Evolutionary conservation across 1,139 yeast species (phyloP).

Genomic region (Blastobotrys indianensis): DNA sequence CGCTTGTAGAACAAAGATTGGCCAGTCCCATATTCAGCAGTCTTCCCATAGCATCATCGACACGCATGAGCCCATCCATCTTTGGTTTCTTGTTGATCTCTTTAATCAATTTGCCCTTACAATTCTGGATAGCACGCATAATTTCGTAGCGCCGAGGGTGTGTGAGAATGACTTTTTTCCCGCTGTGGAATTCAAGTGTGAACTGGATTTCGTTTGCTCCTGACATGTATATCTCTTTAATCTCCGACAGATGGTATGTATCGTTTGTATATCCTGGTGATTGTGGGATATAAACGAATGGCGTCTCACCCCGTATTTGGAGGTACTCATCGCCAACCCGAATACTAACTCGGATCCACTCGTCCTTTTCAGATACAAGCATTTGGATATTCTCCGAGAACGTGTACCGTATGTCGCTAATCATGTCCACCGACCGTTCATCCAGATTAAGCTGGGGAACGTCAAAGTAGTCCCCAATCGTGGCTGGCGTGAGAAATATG

Average conservation of each 20-base stretch:
- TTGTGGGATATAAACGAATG: slow-evolving; percentile 44
- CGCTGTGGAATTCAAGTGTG: slow-evolving; percentile 43
- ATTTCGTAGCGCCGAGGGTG: slow-evolving; percentile 23
- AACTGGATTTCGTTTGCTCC: slow-evolving; percentile 54
- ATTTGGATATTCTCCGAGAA: slow-evolving; percentile 16
- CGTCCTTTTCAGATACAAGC: slow-evolving; percentile 7
- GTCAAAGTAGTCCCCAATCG: slow-evolving; percentile 21
- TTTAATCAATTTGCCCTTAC: slow-evolving; percentile 21
- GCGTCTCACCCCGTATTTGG: slow-evolving; percentile 42
- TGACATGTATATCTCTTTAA: slow-evolving; percentile 45
- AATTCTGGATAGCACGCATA: slow-evolving; percentile 24
- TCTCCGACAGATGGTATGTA: slow-evolving; percentile 27
- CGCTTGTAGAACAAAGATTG: slow-evolving; percentile 57
- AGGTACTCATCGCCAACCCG: slow-evolving; percentile 67
- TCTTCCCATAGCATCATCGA: slow-evolving; percentile 26
- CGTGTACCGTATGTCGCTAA: slow-evolving; percentile 22
- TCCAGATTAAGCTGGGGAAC: slow-evolving; percentile 22
- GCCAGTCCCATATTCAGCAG: slow-evolving; percentile 60
- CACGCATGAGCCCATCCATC: slow-evolving; percentile 15
- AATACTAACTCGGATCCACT: slow-evolving; percentile 40
- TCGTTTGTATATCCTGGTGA: slow-evolving; percentile 26
- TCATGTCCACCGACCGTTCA: slow-evolving; percentile 19
- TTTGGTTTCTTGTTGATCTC: slow-evolving; percentile 9
- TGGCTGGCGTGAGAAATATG: slow-evolving; percentile 23
- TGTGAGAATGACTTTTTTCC: slow-evolving; percentile 16